Evolutionary conservation across 169 alveolate genomes (phyloP), one percentile per base, ranked within the genome.

Genomic region (Toxoplasma gondii): DNA sequence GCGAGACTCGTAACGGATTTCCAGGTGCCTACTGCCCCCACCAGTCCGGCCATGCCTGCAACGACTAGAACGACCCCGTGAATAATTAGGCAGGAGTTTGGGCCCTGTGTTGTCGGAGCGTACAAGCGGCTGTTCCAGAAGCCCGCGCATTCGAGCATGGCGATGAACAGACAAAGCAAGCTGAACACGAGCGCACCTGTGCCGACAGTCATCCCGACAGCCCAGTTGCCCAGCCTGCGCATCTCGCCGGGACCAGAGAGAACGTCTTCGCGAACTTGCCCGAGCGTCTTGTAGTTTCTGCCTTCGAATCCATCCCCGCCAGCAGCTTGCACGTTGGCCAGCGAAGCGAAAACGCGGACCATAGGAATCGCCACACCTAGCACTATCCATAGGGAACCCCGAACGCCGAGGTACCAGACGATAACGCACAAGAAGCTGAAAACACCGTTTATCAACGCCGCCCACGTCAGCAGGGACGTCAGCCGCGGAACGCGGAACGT

Each of bases 261-360:
- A 7, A 78, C 22, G n/a, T 78, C 86, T 78, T 78, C 86, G 10
- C 36, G 53, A 45, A 58, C 43, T 38, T 45, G 74, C 0, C 58
- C 88, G 1, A 91, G 49, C 16, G 34, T 64, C 81, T 36, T 54
- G 78, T 69, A 91, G 81, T 41, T 53, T 45, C 34, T 54, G 19
- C 93, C 93, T 38, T 88, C 93, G 74, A 88, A 88, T 38, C 93
- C 93, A 7, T 29, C 36, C 36, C 94, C 94, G 31, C 94, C 94
- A 10, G 90, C 90, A 12, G 94, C 78, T 24, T 91, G 83, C 7
- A 91, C 90, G 31, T 91, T 91, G 41, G 88, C 88, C 36, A 91
- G 82, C 24, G 94, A 91, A 27, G 94, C 94, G 39, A 69, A 91
- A 49, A 91, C 27, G 34, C 78, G 74, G 24, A 54, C 31, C 94